phyloP scores from a whole-genome alignment of 345 rosid species.

The Rubroshorea leprosula region DNA sequence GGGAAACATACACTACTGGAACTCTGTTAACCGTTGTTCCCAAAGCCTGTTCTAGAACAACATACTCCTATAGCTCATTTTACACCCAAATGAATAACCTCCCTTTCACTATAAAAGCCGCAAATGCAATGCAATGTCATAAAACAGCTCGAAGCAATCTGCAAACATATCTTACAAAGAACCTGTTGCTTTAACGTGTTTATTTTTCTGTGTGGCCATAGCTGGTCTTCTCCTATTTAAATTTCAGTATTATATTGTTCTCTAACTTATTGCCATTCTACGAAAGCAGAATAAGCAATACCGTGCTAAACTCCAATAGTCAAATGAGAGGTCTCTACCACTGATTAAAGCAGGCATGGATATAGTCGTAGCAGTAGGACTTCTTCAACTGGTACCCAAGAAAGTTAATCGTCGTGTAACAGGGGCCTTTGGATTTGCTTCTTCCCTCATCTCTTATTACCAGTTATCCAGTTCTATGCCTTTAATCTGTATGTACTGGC shows the following conservation, averaged over 20 bases:
- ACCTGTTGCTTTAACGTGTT: not conserved
- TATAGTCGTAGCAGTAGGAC: conserved; percentile 73
- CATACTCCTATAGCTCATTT: too few relatives aligned
- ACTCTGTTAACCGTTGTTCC: too few relatives aligned
- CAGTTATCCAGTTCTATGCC: conserved; percentile 44
- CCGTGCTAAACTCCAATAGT: conserved; percentile 60
- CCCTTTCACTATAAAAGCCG: too few relatives aligned
- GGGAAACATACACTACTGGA: too few relatives aligned
- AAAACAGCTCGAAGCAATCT: too few relatives aligned
- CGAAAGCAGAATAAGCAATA: conserved; percentile 60
- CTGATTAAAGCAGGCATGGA: conserved; percentile 83
- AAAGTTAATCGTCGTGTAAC: conserved; percentile 86
- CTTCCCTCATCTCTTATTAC: conserved; percentile 88
- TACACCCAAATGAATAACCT: too few relatives aligned
- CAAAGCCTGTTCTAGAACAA: too few relatives aligned
- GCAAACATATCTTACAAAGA: too few relatives aligned
- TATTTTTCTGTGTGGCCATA: not conserved
- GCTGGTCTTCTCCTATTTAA: not conserved
- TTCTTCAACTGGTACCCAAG: conserved; percentile 84
- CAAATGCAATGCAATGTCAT: too few relatives aligned
- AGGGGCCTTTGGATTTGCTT: conserved; percentile 76
- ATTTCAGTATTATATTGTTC: not conserved
- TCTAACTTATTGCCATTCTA: not conserved
- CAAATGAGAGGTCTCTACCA: conserved; percentile 79
- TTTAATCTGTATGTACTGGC: too few relatives aligned